Evolutionary conservation across 2,329 filamentous ascomycete genomes (phyloP).

Genomic region (Escovopsis weberi): DNA sequence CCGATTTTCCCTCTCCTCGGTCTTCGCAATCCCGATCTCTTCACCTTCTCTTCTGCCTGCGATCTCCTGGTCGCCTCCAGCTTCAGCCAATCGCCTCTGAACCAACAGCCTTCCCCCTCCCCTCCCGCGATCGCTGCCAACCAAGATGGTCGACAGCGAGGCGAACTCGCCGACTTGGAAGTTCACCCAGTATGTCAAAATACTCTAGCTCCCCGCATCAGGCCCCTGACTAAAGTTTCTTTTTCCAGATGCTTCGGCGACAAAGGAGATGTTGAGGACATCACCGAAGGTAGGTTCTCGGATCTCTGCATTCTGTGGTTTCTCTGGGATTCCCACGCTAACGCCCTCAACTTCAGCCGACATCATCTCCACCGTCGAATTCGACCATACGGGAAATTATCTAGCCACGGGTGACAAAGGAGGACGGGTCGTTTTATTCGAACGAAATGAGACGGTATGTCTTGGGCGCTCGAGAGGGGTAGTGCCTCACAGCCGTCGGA

Average conservation of each 20-base stretch:
- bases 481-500: background rate
- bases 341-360: slow-evolving; percentile 42
- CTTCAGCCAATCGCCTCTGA: slow-evolving; percentile 1
- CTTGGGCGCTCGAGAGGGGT: slow-evolving; percentile 2
- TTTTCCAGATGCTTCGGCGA: slow-evolving; percentile 83
- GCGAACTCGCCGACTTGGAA: slow-evolving; percentile 95
- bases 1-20: background rate
- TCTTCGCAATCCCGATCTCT: slow-evolving; percentile 1
- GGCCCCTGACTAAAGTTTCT: slow-evolving; percentile 12
- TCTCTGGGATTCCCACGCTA: slow-evolving; percentile 1
- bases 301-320: background rate
- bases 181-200: slow-evolving; percentile 80
- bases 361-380: slow-evolving; percentile 84
- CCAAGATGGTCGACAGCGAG: slow-evolving; percentile 93
- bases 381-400: slow-evolving; percentile 82
- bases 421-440: slow-evolving; percentile 71
- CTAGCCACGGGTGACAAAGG: slow-evolving; percentile 84
- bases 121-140: slow-evolving; percentile 18
- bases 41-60: slow-evolving; percentile 2
- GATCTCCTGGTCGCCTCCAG: slow-evolving; percentile 9
- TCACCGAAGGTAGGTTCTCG: slow-evolving; percentile 65
- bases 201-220: background rate
- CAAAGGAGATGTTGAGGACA: slow-evolving; percentile 98
- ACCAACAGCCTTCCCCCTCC: slow-evolving; percentile 7
- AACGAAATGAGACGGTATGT: slow-evolving; percentile 87